A percentile compares a stretch with the other conserved stretches of the same genome.
Conservation (phyloP, 148 eudicot genomes). For the Vaccinium myrtillus region DNA sequence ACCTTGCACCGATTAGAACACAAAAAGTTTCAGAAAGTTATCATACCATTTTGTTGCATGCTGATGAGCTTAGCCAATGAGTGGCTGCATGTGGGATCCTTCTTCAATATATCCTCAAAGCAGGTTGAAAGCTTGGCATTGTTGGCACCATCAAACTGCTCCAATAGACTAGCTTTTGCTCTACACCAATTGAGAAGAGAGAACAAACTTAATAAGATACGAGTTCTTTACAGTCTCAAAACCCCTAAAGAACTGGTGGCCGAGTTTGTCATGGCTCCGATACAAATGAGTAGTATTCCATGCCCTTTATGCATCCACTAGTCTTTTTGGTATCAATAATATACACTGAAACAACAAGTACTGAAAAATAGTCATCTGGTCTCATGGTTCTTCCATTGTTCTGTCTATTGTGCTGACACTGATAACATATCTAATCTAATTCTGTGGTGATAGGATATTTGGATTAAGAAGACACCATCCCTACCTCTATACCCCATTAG, state of each 20-base stretch:
- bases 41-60: slow-evolving; percentile 61
- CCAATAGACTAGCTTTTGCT: slow-evolving; percentile 56
- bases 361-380: not conserved
- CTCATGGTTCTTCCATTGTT: not conserved
- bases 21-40: not conserved
- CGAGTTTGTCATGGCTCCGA: not conserved
- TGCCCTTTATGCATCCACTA: not conserved
- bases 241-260: not conserved
- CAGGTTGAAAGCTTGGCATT: slow-evolving; percentile 40
- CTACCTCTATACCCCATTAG: not conserved
- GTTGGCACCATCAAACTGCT: slow-evolving; percentile 53
- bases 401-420: not conserved
- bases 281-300: not conserved
- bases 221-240: not conserved
- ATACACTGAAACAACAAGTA: not conserved
- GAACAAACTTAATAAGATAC: not conserved
- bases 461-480: not conserved
- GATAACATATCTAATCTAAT: not conserved
- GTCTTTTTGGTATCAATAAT: not conserved
- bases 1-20: not conserved
- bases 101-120: slow-evolving; percentile 65
- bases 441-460: not conserved
- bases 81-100: slow-evolving; percentile 75
- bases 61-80: slow-evolving; percentile 57
- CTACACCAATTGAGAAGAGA: slow-evolving; percentile 37